Conservation (phyloP, 257 asterid species). For the Primulina eburnea region DNA sequence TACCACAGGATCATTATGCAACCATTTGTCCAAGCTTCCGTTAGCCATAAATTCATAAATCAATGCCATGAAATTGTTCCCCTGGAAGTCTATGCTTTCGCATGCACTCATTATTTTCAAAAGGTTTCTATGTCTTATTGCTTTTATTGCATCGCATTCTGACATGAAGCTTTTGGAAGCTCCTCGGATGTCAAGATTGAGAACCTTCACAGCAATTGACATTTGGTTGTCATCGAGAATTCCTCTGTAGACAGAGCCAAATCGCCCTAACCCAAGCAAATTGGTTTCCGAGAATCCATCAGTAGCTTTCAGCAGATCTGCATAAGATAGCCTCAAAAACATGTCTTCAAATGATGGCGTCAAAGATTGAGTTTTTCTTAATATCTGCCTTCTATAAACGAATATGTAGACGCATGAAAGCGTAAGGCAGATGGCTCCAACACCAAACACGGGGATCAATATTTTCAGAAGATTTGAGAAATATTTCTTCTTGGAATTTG, state of each 20-base stretch:
- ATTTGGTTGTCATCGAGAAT: too few species aligned
- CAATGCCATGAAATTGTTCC: neutral
- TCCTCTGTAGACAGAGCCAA: neutral
- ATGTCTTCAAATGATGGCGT: too few species aligned
- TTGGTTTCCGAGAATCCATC: too few species aligned
- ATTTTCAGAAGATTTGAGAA: too few species aligned
- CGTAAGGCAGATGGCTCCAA: too few species aligned
- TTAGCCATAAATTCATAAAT: constrained; percentile 7
- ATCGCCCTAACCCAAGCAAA: neutral
- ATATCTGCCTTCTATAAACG: too few species aligned
- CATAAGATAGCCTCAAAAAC: too few species aligned
- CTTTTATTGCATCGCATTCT: constrained; percentile 6
- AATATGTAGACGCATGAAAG: too few species aligned
- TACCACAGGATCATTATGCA: neutral
- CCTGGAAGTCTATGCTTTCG: constrained; percentile 4
- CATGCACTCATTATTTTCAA: constrained; percentile 4
- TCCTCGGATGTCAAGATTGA: constrained; percentile 5
- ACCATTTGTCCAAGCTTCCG: neutral
- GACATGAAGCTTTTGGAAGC: constrained; percentile 15
- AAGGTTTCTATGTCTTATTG: constrained; percentile 12
- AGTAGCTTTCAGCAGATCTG: too few species aligned
- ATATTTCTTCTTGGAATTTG: neutral
- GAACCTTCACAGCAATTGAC: too few species aligned
- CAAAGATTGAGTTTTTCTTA: too few species aligned
- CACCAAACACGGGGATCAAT: too few species aligned